A percentile compares a stretch with the other conserved stretches of the same genome.
These are phyloP conservation scores for Ordospora pajunii DNA, from an alignment of 371 early-diverging fungal genomes.

Conservation along the genomic window DNA sequence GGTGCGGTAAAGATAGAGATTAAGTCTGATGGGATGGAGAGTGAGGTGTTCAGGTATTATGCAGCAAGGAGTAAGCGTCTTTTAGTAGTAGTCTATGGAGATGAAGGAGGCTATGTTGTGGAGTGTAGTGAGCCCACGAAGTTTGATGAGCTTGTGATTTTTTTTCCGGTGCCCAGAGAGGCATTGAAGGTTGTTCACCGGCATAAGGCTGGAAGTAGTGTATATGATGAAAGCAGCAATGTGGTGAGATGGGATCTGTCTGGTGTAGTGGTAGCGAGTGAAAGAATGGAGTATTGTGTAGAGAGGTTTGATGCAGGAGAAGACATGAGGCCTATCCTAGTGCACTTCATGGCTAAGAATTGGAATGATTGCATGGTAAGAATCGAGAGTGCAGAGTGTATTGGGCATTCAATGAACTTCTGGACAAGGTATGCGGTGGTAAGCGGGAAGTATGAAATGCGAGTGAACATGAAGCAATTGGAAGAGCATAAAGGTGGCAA, in stretches of 20 bases:
- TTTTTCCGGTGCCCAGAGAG: not conserved
- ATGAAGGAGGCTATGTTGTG: not conserved
- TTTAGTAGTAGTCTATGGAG: not conserved
- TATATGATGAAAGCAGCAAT: not conserved
- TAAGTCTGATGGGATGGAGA: not conserved
- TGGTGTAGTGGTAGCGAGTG: not conserved
- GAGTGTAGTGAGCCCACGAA: not conserved
- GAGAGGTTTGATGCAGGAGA: not conserved
- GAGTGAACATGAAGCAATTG: not conserved
- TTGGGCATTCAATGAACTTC: constrained; percentile 7
- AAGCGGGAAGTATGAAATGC: not conserved
- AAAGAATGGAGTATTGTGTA: not conserved
- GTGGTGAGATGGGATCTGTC: not conserved
- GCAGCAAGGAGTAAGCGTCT: not conserved
- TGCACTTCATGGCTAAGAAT: not conserved
- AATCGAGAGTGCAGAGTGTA: constrained; percentile 27
- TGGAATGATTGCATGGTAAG: not conserved
- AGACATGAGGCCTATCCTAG: not conserved
- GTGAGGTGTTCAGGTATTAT: not conserved
- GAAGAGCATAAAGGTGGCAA: no score
- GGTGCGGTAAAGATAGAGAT: not conserved
- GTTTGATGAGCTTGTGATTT: not conserved
- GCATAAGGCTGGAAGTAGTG: not conserved
- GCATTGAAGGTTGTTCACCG: constrained; percentile 3
- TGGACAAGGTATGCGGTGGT: constrained; percentile 19